Evolutionary conservation across 1,284 basidiomycete genomes (phyloP), one percentile per base, ranked within the genome.

Genomic region (Meripilus lineatus): DNA sequence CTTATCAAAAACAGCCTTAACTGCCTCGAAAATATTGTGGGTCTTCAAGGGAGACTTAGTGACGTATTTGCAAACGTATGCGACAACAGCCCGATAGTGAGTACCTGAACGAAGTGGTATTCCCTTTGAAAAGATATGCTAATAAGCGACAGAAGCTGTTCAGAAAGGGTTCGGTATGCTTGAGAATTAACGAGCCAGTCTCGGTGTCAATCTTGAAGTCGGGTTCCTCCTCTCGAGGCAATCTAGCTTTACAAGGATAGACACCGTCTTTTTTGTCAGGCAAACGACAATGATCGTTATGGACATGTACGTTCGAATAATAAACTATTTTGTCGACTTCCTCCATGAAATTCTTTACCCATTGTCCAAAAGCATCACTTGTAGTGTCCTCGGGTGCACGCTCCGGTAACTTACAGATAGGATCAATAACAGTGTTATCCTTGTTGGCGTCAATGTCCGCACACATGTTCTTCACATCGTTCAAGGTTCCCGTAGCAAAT

Each of bases 1-100:
- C n/a, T 50, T 55, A 1, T 51, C 40, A 47, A 64, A 61, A 3
- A 64, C 51, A n/a, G 42, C 41, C 28, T 41, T 36, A 10, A 68
- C 55, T 14, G 56, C 46, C 17, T 64, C 56, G 58, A 69, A 68
- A 15, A 66, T 55, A 1, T 47, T 49, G 48, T 64, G 55, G 2
- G 65, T 69, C 36, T 67, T 68, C 15, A 69, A 42, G 1, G 46
- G 24, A 5, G 51, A 35, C 42, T 71, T 71, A 0, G 66, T 68
- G 18, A 71, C n/a, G 53, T 70, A 71, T 44, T 71, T 64, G 3
- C 65, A 58, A 2, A 69, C 56, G 58, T 70, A 71, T 6, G 54
- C 50, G 5, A 70, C 46, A 3, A 68, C 58, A 20, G 64, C 57
- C 45, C 66, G 67, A n/a, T 69, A 55, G 4, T 62, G 58, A 14